Conservation (phyloP, 306 rosid species). For the Vachellia collinsii region DNA sequence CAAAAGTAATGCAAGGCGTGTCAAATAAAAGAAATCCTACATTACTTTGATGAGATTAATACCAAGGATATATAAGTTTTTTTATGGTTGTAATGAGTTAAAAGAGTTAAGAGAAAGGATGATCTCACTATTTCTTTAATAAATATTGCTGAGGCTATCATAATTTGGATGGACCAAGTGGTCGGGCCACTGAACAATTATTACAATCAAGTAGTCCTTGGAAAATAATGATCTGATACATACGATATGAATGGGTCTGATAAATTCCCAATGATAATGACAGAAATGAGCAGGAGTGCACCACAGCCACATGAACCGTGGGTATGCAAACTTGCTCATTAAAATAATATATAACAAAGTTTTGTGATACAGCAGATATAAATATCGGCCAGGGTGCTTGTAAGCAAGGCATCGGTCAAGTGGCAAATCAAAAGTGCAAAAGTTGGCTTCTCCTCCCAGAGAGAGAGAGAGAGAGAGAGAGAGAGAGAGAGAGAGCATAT, state of each 20-base stretch:
- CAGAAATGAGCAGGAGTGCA: constrained; percentile 47
- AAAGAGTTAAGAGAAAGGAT: no score
- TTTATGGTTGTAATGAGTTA: no score
- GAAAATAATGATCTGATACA: not conserved
- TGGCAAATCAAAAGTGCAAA: constrained; percentile 4
- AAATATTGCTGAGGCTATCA: not conserved
- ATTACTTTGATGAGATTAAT: no score
- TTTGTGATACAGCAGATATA: constrained; percentile 40
- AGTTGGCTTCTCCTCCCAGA: not conserved
- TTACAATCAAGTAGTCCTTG: constrained; percentile 5
- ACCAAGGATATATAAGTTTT: no score
- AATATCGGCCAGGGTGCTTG: constrained; percentile 38
- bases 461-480: constrained; percentile 15
- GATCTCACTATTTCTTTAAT: no score
- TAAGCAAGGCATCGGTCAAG: constrained; percentile 32
- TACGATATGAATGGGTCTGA: not conserved
- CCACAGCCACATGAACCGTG: constrained; percentile 57
- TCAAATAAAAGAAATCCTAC: no score
- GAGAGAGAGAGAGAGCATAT: constrained; percentile 11
- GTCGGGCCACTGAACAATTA: not conserved
- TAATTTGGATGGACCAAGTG: not conserved
- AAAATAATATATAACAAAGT: constrained; percentile 36
- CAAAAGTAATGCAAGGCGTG: no score
- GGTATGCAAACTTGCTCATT: constrained; percentile 44
- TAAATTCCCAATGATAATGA: constrained; percentile 43